These are phyloP conservation scores for Phytophthora sansomeana DNA, from an alignment of 352 stramenopile genomes.

Conservation along the genomic window DNA sequence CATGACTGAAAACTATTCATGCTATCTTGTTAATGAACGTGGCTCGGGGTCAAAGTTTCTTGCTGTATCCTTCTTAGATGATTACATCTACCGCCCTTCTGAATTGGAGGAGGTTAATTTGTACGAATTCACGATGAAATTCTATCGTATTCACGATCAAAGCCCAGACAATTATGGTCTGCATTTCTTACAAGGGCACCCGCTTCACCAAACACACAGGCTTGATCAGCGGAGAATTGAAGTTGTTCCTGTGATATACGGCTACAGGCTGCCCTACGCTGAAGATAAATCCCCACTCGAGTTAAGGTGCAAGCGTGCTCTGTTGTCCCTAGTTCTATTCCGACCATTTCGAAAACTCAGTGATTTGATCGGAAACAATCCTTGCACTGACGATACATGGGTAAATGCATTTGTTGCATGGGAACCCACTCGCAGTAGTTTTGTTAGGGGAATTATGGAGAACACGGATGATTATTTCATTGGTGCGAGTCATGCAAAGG, in stretches of 20 bases:
- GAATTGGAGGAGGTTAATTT: neutral
- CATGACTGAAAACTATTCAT: neutral
- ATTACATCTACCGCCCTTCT: conserved; percentile 2
- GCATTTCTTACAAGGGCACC: neutral
- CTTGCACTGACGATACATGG: too few species aligned
- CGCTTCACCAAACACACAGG: neutral
- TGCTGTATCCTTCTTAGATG: conserved; percentile 2
- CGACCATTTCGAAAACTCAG: too few species aligned
- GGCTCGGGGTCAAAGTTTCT: neutral
- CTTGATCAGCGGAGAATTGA: neutral
- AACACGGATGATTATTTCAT: too few species aligned
- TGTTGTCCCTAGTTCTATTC: too few species aligned
- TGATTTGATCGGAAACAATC: too few species aligned
- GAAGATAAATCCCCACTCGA: too few species aligned
- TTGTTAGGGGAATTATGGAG: too few species aligned
- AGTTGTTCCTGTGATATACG: neutral
- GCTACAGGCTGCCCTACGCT: neutral
- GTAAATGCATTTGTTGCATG: too few species aligned
- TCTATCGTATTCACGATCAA: neutral
- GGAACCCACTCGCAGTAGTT: too few species aligned
- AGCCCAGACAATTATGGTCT: neutral
- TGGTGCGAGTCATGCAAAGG: too few species aligned
- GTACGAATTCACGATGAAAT: conserved; percentile 8
- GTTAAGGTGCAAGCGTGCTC: too few species aligned
- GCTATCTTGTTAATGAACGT: neutral